Evolutionary conservation across 768 basidiomycete species (phyloP).

Genomic region (Sporobolomyces roseus): DNA sequence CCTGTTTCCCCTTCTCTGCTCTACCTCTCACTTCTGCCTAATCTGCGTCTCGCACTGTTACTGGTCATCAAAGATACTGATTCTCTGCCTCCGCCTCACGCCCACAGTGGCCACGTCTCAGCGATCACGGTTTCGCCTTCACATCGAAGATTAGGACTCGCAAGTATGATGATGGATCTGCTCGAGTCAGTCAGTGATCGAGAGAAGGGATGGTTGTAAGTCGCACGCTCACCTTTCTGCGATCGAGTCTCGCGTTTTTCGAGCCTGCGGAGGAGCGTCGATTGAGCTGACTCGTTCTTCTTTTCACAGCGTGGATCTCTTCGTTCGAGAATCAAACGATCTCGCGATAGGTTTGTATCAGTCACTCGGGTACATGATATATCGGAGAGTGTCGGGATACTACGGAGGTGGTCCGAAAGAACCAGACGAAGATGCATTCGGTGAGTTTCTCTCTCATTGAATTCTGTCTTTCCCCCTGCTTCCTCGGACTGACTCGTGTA

Average conservation of each 20-base stretch:
- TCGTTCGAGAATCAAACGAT: slow-evolving; percentile 60
- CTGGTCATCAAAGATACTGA: too few species aligned
- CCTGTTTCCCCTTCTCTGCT: not conserved
- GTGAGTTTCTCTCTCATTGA: too few species aligned
- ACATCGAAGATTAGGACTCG: slow-evolving; percentile 82
- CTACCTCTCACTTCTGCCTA: not conserved
- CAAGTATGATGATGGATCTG: slow-evolving; percentile 75
- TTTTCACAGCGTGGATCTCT: slow-evolving; percentile 92
- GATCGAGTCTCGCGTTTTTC: too few species aligned
- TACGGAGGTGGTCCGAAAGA: slow-evolving; percentile 76
- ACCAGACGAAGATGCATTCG: slow-evolving; percentile 87
- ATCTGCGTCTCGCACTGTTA: too few species aligned
- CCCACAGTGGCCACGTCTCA: slow-evolving; percentile 76
- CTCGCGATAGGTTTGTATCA: slow-evolving; percentile 89
- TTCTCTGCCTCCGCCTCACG: not conserved
- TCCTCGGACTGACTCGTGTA: not conserved
- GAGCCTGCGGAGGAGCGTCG: too few species aligned
- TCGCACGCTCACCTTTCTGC: too few species aligned
- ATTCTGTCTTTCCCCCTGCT: not conserved
- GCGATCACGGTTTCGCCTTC: slow-evolving; percentile 91
- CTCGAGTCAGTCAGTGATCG: slow-evolving; percentile 82
- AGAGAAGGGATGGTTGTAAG: slow-evolving; percentile 56
- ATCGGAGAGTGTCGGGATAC: slow-evolving; percentile 82
- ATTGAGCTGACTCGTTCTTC: too few species aligned
- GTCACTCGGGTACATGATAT: slow-evolving; percentile 86